phyloP scores from a whole-genome alignment of 2,329 filamentous ascomycete genomes.

The Beauveria sp. region DNA sequence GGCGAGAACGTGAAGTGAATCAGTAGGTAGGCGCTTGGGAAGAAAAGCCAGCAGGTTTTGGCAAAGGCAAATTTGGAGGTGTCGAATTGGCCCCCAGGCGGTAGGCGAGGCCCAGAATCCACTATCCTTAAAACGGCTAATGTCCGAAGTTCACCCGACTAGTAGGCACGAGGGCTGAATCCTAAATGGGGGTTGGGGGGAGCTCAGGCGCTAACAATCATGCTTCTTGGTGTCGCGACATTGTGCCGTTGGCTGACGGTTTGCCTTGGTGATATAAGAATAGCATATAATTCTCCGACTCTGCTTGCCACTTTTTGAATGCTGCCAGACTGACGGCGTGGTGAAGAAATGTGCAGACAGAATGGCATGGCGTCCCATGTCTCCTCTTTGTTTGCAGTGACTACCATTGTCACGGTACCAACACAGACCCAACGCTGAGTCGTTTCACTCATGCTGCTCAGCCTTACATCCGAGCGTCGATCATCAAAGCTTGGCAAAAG shows the following conservation, averaged over 20 bases:
- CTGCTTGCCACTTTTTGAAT: not conserved
- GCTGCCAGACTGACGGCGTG: not conserved
- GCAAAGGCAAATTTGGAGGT: slow-evolving; percentile 26
- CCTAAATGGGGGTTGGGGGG: slow-evolving; percentile 19
- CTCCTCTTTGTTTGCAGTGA: not conserved
- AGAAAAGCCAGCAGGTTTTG: slow-evolving; percentile 27
- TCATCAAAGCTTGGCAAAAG: not conserved
- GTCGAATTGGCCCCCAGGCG: slow-evolving; percentile 10
- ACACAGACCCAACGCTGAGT: not conserved
- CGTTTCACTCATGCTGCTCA: not conserved
- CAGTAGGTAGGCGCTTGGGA: slow-evolving; percentile 12
- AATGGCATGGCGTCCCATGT: not conserved
- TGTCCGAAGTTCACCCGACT: slow-evolving; percentile 25
- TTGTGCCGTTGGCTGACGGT: not conserved
- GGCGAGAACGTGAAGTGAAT: slow-evolving; percentile 9
- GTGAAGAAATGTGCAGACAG: too few species aligned
- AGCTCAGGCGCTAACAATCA: not conserved
- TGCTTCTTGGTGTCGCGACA: not conserved
- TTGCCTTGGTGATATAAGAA: not conserved
- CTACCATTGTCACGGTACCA: not conserved
- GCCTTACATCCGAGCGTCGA: not conserved
- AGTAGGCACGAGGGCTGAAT: slow-evolving; percentile 26
- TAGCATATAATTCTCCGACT: not conserved
- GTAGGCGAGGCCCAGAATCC: slow-evolving; percentile 8
- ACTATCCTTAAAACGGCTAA: slow-evolving; percentile 13